Conservation (phyloP, 169 alveolate genomes). For the Amoebophrya sp. region DNA sequence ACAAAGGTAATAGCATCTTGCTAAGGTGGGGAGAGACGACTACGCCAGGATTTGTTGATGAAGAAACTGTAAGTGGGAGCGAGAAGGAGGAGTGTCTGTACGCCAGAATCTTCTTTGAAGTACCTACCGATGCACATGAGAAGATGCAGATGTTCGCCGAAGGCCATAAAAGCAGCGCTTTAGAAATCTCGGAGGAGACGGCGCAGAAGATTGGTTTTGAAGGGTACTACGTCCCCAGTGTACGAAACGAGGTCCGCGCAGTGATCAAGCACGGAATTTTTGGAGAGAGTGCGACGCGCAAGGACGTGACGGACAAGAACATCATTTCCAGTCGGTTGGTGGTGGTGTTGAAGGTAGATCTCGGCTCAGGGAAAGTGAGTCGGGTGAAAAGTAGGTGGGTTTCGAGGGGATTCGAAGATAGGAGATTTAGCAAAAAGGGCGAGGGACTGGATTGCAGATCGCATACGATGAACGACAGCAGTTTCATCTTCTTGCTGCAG, state of each 20-base stretch:
- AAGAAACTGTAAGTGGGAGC: neutral
- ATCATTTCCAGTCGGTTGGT: neutral
- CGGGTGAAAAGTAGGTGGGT: neutral
- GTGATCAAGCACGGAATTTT: neutral
- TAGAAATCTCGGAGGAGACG: neutral
- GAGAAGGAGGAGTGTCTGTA: neutral
- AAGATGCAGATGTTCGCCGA: neutral
- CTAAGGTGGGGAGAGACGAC: neutral
- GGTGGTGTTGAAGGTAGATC: neutral
- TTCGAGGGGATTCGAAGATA: neutral
- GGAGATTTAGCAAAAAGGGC: neutral
- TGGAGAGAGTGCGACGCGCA: neutral
- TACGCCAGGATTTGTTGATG: neutral
- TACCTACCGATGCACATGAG: neutral
- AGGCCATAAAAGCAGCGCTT: neutral
- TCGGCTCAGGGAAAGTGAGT: neutral
- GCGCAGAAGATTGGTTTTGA: neutral
- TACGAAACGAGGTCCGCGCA: neutral
- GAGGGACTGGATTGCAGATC: neutral
- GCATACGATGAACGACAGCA: neutral
- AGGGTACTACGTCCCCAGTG: neutral
- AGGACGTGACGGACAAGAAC: neutral
- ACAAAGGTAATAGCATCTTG: neutral
- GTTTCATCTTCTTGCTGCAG: neutral
- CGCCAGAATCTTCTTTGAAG: neutral